Evolutionary conservation across 768 basidiomycete species (phyloP).

Genomic region (Podaxis sp.): DNA sequence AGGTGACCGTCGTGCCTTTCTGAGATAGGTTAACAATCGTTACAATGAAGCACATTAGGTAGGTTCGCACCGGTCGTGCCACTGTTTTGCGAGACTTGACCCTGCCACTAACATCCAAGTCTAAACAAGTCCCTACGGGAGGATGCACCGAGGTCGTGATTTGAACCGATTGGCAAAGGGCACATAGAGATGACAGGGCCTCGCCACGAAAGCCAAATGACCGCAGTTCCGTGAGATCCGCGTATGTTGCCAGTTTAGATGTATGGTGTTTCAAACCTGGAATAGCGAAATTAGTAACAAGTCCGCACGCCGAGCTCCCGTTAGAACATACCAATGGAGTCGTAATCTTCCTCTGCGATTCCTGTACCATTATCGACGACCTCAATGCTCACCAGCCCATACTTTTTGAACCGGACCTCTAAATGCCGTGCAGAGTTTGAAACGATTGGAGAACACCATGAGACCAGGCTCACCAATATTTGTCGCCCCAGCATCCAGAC

Average conservation of each 20-base stretch:
- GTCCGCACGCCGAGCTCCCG: background rate
- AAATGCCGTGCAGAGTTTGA: background rate
- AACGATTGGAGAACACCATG: no score
- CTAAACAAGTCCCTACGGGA: constrained; percentile 79
- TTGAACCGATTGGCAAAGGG: constrained; percentile 65
- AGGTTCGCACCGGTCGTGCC: constrained; percentile 66
- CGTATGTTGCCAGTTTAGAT: constrained; percentile 79
- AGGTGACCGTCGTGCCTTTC: constrained; percentile 82
- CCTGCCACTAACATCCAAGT: constrained; percentile 66
- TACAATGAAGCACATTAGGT: background rate
- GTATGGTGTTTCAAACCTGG: constrained; percentile 90
- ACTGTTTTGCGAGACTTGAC: constrained; percentile 55
- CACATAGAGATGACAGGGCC: constrained; percentile 91
- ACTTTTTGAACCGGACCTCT: constrained; percentile 91
- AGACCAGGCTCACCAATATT: constrained; percentile 60
- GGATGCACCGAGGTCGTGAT: constrained; percentile 76
- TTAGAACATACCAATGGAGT: constrained; percentile 62
- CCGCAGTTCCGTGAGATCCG: constrained; percentile 66
- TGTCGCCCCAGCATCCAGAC: constrained; percentile 89
- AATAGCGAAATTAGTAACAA: constrained; percentile 1
- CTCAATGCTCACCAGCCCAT: constrained; percentile 80
- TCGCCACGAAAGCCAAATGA: constrained; percentile 98
- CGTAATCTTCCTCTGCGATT: constrained; percentile 74
- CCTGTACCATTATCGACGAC: constrained; percentile 93
- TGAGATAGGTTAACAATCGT: constrained; percentile 30